Evolutionary conservation across 2,329 filamentous ascomycete species (phyloP), one percentile per base, ranked within the genome.

Genomic region (Botrytis fabae): DNA sequence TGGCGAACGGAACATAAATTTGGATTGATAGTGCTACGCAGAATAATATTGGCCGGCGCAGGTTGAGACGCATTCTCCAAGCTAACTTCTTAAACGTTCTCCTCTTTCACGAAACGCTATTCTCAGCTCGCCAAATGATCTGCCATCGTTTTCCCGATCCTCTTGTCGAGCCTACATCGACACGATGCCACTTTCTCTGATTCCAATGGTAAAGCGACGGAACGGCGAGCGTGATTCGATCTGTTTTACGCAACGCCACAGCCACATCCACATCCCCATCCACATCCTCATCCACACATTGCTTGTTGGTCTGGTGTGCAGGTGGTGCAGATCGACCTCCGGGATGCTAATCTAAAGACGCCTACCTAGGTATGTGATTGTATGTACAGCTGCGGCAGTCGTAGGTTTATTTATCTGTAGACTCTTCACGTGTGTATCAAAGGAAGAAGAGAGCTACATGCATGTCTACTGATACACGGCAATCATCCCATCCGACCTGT

Each of bases 231-330:
- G 40, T 51, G 5, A 66, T 66, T 66, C 46, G 46, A 35, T 51
- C 22, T 66, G 46, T 66, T 66, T 40, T 66, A 66, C 32, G 25
- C 38, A 66, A 51, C 44, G 63, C 32, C 63, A 66, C 63, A 62
- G 25, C 22, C 22, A 66, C 63, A 51, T 20, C n/a, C 32, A 42
- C 38, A 66, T 66, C 22, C 22, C 51, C 63, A 51, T 20, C 22
- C 22, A 66, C 63, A 51, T 20, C n/a, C 32, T 28, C 38, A 66
- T 66, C n/a, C 32, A 42, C 38, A 66, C 51, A 51, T 54, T 54
- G 64, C n/a, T 62, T 46, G 35, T 54, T 40, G 46, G 46, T 40
- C 40, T 64, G 40, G 25, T 68, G 46, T 66, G 46, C 35, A 65
- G 63, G 28, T 35, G 4, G n/a, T 51, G 64, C 46, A 38, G 46